Evolutionary conservation across 495 filamentous ascomycete species (phyloP).

Genomic region (Physcia stellaris): DNA sequence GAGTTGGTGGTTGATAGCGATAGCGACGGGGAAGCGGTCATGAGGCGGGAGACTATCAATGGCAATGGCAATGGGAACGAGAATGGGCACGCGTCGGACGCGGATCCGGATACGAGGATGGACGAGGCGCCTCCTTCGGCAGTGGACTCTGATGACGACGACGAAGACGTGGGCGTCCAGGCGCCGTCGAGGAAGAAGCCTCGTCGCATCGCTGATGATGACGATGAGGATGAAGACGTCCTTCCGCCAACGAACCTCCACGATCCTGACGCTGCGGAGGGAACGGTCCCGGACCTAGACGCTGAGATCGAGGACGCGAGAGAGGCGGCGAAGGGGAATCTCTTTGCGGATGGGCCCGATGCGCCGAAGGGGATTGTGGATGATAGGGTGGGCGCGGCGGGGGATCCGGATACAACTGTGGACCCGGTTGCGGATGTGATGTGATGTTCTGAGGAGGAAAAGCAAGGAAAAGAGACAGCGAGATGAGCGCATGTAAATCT

Average conservation of each 20-base stretch:
- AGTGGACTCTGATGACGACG: constrained; percentile 28
- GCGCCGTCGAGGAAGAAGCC: not conserved
- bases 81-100: too few species aligned
- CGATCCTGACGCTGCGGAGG: not conserved
- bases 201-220: constrained; percentile 8
- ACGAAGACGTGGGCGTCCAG: constrained; percentile 26
- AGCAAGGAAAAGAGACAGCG: too few species aligned
- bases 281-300: not conserved
- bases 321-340: not conserved
- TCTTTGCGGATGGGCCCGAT: not conserved
- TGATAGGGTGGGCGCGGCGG: not conserved
- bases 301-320: not conserved
- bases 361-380: not conserved
- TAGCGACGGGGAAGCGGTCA: constrained; percentile 33
- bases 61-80: constrained; percentile 21
- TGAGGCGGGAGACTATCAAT: constrained; percentile 20
- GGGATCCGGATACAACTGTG: not conserved
- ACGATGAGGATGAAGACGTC: constrained; percentile 13
- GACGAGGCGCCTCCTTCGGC: constrained; percentile 15
- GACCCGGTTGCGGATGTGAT: too few species aligned
- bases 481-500: too few species aligned
- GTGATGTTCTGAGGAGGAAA: too few species aligned
- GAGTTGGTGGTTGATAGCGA: constrained; percentile 71
- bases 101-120: constrained; percentile 30
- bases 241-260: too few species aligned